A percentile compares a stretch with the other conserved stretches of the same genome.
These are phyloP conservation scores for Alternaria burnsii DNA, from an alignment of 2,329 filamentous ascomycete genomes.

Conservation along the genomic window DNA sequence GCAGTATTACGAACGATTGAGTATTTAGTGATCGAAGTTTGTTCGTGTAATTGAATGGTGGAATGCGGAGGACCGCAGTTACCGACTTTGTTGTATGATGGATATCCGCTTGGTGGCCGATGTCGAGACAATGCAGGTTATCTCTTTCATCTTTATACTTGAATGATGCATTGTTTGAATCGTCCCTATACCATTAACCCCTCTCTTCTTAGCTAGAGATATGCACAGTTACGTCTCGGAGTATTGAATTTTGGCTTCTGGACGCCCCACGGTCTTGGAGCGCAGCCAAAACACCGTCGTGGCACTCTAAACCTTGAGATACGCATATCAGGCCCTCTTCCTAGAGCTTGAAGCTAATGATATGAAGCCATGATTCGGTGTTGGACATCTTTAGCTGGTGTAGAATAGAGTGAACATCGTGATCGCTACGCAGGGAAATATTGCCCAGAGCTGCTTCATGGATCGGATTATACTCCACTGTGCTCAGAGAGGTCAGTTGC, in stretches of 20 bases:
- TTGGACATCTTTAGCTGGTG: neutral
- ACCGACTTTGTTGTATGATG: conserved; percentile 4
- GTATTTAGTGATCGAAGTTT: conserved; percentile 8
- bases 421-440: conserved; percentile 1
- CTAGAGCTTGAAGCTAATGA: neutral
- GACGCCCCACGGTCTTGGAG: neutral
- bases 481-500: neutral
- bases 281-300: neutral
- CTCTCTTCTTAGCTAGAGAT: neutral
- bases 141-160: conserved; percentile 14
- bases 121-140: neutral
- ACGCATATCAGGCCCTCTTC: neutral
- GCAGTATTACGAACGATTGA: neutral
- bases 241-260: neutral
- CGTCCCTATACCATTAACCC: too few relatives aligned
- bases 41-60: conserved; percentile 7
- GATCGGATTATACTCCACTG: neutral
- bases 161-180: neutral
- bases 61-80: conserved; percentile 7
- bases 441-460: conserved; percentile 1
- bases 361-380: conserved; percentile 2
- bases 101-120: conserved; percentile 9
- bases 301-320: neutral
- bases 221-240: conserved; percentile 1
- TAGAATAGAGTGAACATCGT: neutral